These are phyloP conservation scores for Barbatosphaeria neglecta DNA, from an alignment of 495 filamentous ascomycete genomes.

Conservation along the genomic window DNA sequence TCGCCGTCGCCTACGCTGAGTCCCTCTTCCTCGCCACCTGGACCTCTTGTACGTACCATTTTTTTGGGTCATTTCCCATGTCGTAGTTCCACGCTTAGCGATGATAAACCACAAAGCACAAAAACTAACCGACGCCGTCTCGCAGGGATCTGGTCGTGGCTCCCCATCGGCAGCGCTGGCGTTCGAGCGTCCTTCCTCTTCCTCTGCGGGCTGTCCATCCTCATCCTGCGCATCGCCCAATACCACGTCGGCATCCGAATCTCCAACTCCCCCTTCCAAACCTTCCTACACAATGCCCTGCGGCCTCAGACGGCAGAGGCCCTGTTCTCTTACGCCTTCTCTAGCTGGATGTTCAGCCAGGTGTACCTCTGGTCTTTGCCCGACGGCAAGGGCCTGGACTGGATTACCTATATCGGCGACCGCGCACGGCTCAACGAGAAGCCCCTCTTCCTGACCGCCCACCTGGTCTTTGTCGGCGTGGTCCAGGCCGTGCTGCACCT, in stretches of 20 bases:
- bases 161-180: slow-evolving; percentile 65
- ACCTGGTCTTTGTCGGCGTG: slow-evolving; percentile 55
- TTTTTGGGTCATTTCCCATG: no score
- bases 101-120: no score
- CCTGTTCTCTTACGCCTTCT: slow-evolving; percentile 58
- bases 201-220: slow-evolving; percentile 51
- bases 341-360: slow-evolving; percentile 70
- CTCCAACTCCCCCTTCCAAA: slow-evolving; percentile 52
- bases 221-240: slow-evolving; percentile 74
- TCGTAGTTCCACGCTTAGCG: no score
- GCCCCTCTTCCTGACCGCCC: slow-evolving; percentile 65
- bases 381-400: slow-evolving; percentile 52
- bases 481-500: slow-evolving; percentile 61
- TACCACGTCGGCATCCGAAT: slow-evolving; percentile 68
- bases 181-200: slow-evolving; percentile 69
- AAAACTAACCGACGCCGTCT: slow-evolving; percentile 1
- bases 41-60: slow-evolving; percentile 56
- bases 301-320: slow-evolving; percentile 54
- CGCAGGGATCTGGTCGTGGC: slow-evolving; percentile 74
- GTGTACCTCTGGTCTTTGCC: slow-evolving; percentile 69
- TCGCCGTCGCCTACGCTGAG: slow-evolving; percentile 63
- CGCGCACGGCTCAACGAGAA: slow-evolving; percentile 77
- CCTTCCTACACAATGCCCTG: slow-evolving; percentile 43
- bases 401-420: slow-evolving; percentile 60
- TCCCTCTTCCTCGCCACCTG: slow-evolving; percentile 59